Evolutionary conservation across 495 filamentous ascomycete species (phyloP), one percentile per base, ranked within the genome.

Genomic region (Aspergillus mulundensis): DNA sequence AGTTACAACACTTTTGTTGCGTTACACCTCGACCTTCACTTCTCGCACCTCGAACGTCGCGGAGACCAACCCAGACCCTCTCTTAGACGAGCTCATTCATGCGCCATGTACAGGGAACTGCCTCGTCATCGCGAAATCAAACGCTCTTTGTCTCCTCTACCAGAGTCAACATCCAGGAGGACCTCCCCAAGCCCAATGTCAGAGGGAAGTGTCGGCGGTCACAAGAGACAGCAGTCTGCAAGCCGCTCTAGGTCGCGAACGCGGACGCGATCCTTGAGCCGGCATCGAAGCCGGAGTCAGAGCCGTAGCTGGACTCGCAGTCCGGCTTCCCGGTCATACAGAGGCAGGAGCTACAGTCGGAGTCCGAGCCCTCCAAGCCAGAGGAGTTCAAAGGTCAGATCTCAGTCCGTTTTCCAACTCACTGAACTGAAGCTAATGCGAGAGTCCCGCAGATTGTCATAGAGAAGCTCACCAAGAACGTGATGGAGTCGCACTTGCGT

Each of bases 381-480:
- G 15, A 73, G 72, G 65, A 87, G 83, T 62, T 80, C 83, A 23
- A 87, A 87, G 74, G 83, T 83, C 25, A 2, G 21, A 18, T n/a
- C n/a, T n/a, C n/a, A n/a, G n/a, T n/a, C n/a, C n/a, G n/a, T n/a
- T n/a, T n/a, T n/a, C 1, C n/a, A 19, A 14, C 19, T 21, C 48
- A 16, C 38, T 21, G 3, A 20, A 38, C 24, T 28, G 25, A 28
- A 0, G 44, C 19, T 16, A 21, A 50, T 39, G 12, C 8, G 12
- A 24, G 2, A 7, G 18, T 39, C 3, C 0, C 16, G 14, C 43
- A 97, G 90, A 91, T 98, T 57, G 90, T 97, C 15, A 87, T 97
- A 30, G 95, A 98, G 73, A 95, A 94, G 66, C 80, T 98, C 62
- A 95, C 93, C 5, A 96, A 95, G 66, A 99, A 97, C 67, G 85